phyloP scores from a whole-genome alignment of 768 basidiomycete genomes.

The Leccinellum rugosiceps region DNA sequence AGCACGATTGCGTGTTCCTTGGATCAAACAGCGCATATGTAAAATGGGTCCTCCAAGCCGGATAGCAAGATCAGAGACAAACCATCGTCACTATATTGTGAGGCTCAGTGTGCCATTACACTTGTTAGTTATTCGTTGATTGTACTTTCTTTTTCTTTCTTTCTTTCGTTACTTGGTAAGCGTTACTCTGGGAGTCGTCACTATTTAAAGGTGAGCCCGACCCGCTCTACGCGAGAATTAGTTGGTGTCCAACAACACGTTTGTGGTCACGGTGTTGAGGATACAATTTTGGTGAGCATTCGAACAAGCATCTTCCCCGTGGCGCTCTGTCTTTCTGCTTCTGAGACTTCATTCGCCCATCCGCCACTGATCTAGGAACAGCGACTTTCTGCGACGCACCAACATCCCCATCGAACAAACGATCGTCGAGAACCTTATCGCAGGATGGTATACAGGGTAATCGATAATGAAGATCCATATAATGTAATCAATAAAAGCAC shows the following conservation, averaged over 20 bases:
- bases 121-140: not conserved
- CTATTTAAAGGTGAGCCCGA: conserved; percentile 73
- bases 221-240: no score
- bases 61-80: conserved; percentile 59
- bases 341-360: not conserved
- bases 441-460: conserved; percentile 2
- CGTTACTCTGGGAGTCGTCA: conserved; percentile 91
- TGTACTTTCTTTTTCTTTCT: not conserved
- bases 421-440: conserved; percentile 40
- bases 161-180: conserved; percentile 31
- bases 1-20: conserved; percentile 88
- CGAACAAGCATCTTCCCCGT: not conserved
- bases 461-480: not conserved
- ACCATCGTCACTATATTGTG: conserved; percentile 85
- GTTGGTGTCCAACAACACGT: not conserved
- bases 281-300: conserved; percentile 47
- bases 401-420: conserved; percentile 40
- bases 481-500: conserved; percentile 10
- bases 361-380: conserved; percentile 39
- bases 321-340: not conserved
- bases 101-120: conserved; percentile 20
- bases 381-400: conserved; percentile 43
- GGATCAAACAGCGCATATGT: conserved; percentile 95
- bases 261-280: not conserved
- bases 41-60: conserved; percentile 67